phyloP scores from a whole-genome alignment of 2,329 filamentous ascomycete genomes.

The Parascedosporium putredinis region DNA sequence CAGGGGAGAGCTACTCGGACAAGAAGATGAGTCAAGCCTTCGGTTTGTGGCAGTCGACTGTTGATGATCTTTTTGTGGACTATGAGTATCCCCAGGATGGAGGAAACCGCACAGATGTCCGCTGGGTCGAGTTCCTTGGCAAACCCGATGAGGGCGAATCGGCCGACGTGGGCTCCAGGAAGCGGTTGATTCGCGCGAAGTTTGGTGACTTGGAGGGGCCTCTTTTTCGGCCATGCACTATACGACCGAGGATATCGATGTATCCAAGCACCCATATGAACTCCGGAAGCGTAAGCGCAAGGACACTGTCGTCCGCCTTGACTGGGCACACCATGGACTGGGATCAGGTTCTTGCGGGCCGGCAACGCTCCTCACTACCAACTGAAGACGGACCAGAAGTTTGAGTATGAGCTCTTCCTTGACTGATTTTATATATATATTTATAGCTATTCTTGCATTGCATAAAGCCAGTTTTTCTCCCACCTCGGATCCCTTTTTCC shows the following conservation, averaged over 20 bases:
- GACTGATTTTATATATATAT: conserved; percentile 23
- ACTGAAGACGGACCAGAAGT: conserved; percentile 29
- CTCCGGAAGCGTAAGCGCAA: conserved; percentile 35
- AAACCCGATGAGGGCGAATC: conserved; percentile 14
- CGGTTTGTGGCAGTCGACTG: conserved; percentile 36
- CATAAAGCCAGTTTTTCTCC: conserved; percentile 3
- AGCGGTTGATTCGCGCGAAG: conserved; percentile 28
- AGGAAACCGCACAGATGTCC: conserved; percentile 53
- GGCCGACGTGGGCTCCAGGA: background rate
- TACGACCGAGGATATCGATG: conserved; percentile 39
- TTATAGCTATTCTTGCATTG: background rate
- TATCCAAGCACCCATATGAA: conserved; percentile 50
- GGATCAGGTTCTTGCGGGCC: conserved; percentile 54
- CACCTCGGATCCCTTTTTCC: background rate
- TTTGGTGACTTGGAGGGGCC: conserved; percentile 35
- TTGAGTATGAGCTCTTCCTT: conserved; percentile 32
- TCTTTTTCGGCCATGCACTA: conserved; percentile 50
- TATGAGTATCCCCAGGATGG: conserved; percentile 62
- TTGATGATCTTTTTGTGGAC: conserved; percentile 44
- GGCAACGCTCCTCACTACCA: conserved; percentile 38
- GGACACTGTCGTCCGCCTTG: conserved; percentile 46
- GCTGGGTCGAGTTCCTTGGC: conserved; percentile 42
- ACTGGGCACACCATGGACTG: conserved; percentile 52
- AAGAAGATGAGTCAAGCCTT: conserved; percentile 51
- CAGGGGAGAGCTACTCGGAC: conserved; percentile 56